Base-by-base conservation (phyloP, 2,329 filamentous ascomycete genomes). In the Sclerotinia minor region DNA sequence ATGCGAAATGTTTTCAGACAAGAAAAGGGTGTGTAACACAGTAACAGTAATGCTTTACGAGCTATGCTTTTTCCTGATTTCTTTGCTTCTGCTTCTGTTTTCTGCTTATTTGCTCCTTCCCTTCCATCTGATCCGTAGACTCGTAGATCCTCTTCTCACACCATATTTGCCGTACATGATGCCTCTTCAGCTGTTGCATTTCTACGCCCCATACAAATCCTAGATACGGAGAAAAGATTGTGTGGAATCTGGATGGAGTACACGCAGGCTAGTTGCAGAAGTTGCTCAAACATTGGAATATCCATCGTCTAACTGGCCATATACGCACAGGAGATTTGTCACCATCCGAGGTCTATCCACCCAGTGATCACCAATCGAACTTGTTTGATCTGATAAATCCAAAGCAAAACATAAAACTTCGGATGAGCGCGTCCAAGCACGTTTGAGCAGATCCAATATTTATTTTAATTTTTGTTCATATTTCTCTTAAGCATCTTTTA, bases 261-360 rank as follows among this genome's bases (percentile, higher is more conserved):
- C 4, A 53, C 21, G 19, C 29, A 32, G 5, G 6, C 21, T 11
- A 55, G 29, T 38, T 55, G 3, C 53, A 38, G 53, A 24, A 26
- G 35, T 41, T 26, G 2, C 55, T 44, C 55, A 1, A 44, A 44
- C 55, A 29, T 44, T 44, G 6, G 54, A 17, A 24, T 21, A 29
- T 17, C 38, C 24, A 45, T 57, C n/a, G n/a, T 32, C 24, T 38
- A 57, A 41, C 13, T 26, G n/a, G n/a, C 26, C 52, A 54, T 54
- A 15, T 50, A 57, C 35, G 17, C 6, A 24, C 6, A 15, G 19
- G 9, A 47, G 19, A 60, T 60, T 60, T 60, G 57, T 59, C 57
- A 59, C 41, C 57, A 59, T 38, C 52, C 52, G 52, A 54, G 52
- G 52, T 54, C 53, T 55, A n/a, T 21, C 38, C 55, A 59, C 53